Base-by-base conservation (phyloP, 129 eudicot species). In the Saussurea involucrata region DNA sequence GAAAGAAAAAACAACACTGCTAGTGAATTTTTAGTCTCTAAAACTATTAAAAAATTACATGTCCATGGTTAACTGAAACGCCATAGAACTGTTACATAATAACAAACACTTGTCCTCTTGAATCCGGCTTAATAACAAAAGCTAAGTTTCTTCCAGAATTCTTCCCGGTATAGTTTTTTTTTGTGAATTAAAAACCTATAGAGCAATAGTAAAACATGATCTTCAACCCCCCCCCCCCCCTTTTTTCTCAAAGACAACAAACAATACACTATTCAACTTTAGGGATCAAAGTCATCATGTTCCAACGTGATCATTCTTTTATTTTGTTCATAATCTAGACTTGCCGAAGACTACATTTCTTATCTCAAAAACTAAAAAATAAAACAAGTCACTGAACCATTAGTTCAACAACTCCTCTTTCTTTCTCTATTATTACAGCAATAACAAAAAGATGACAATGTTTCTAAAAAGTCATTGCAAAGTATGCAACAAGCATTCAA, bases 301-400 rank as follows among this genome's bases (percentile, higher is more conserved):
- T 49, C 60, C 21, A 49, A 49, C 21, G 6, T 49, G 60, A 49
- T 49, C 60, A 17, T 49, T n/a, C 18, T 49, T 15, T 49, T 40
- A 40, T 40, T 9, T 49, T 49, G 20, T 13, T 49, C 20, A 7
- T 11, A 49, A 49, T 49, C 53, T 42, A 42, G 53, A 42, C n/a
- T n/a, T n/a, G n/a, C 17, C 55, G n/a, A 44, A 44, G n/a, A 20
- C 71, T 17, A 4, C 32, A 28, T 32, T 29, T 21, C 32, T 24
- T 63, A 24, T 17, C 22, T 55, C 60, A 18, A 74, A 74, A 57
- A 24, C 75, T 55, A 57, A n/a, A 27, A 5, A 58, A 58, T 34
- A 22, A 60, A 68, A n/a, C 29, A 77, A 57, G 31, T 69, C 81
- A 68, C 28, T 10, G 4, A 55, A 60, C 75, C 60, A 68, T 32